Evolutionary conservation across 2,329 filamentous ascomycete genomes (phyloP).

Genomic region (Bipolaris sorokiniana): DNA sequence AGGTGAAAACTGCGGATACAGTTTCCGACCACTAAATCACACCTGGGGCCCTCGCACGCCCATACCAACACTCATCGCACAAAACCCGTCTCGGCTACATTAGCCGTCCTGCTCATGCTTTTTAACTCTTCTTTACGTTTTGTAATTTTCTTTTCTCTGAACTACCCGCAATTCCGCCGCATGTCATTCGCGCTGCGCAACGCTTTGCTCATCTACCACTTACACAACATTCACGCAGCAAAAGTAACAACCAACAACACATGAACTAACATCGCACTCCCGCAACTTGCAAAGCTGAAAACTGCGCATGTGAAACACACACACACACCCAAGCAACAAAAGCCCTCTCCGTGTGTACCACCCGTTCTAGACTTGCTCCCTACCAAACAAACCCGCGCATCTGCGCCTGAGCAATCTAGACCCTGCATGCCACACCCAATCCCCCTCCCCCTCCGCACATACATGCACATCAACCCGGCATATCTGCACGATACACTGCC

Average conservation of each 20-base stretch:
- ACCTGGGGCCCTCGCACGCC: not conserved
- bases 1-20: slow-evolving; percentile 19
- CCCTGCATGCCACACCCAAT: not conserved
- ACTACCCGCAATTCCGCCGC: not conserved
- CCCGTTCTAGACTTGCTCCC: too few species aligned
- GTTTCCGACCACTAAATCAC: slow-evolving; percentile 7
- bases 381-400: too few species aligned
- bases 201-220: not conserved
- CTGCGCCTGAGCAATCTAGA: not conserved
- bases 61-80: not conserved
- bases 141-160: not conserved
- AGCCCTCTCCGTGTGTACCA: too few species aligned
- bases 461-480: not conserved
- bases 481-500: not conserved
- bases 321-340: too few species aligned
- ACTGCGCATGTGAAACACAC: too few species aligned
- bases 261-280: too few species aligned
- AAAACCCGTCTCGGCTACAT: not conserved
- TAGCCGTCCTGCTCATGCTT: not conserved
- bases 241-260: too few species aligned
- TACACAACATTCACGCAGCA: too few species aligned
- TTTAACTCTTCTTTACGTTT: not conserved
- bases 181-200: not conserved
- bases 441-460: not conserved
- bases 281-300: too few species aligned